These are phyloP conservation scores for Cordyceps farinosa DNA, from an alignment of 2,329 filamentous ascomycete genomes.

Conservation along the genomic window DNA sequence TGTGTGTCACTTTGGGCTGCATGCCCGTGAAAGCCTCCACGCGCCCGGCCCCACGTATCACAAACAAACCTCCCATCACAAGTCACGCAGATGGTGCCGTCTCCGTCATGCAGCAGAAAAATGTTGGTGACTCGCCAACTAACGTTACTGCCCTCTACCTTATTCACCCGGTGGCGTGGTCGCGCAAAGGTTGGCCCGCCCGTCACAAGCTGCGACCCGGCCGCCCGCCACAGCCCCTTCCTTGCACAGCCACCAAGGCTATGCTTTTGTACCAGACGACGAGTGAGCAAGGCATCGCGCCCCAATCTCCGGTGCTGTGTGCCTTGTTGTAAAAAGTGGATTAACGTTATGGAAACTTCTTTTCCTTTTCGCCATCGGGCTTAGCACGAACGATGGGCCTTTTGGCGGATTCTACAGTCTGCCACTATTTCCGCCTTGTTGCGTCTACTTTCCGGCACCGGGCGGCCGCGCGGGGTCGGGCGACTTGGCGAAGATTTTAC, in stretches of 20 bases:
- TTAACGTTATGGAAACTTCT: neutral
- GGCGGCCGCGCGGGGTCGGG: neutral
- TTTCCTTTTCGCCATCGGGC: neutral
- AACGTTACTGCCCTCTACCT: too few species aligned
- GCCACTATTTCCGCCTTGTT: conserved; percentile 2
- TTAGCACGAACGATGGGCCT: neutral
- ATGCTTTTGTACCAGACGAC: too few species aligned
- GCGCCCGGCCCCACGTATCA: neutral
- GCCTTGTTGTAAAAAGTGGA: neutral
- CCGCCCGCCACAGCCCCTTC: too few species aligned
- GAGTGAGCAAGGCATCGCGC: too few species aligned
- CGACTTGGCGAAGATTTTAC: neutral
- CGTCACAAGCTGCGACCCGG: too few species aligned
- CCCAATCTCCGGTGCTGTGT: too few species aligned
- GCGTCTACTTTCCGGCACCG: neutral
- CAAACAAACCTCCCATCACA: too few species aligned
- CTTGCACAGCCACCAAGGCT: too few species aligned
- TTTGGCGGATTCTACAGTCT: neutral
- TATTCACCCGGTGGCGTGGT: too few species aligned
- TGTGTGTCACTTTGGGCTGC: neutral
- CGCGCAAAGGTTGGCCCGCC: too few species aligned
- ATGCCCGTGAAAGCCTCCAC: neutral
- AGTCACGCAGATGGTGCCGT: neutral
- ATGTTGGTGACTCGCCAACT: neutral
- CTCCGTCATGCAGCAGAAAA: too few species aligned